These are phyloP conservation scores for Allium fistulosum DNA, from an alignment of 106 monocot species.

Conservation along the genomic window DNA sequence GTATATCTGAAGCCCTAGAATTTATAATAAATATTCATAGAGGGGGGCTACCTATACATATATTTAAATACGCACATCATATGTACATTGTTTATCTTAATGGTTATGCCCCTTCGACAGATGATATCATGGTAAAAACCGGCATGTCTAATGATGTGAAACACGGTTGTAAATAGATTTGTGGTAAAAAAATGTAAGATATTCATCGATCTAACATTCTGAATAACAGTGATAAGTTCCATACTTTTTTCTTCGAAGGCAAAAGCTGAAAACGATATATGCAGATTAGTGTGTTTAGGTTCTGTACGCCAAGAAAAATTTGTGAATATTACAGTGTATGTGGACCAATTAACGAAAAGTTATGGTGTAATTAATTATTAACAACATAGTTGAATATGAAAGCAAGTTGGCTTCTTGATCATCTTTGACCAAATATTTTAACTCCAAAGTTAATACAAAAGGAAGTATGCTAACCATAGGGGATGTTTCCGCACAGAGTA, in stretches of 20 bases:
- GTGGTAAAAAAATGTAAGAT: background rate
- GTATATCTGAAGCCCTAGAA: slow-evolving; percentile 1
- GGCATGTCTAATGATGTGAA: background rate
- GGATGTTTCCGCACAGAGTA: too few species aligned
- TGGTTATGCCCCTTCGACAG: background rate
- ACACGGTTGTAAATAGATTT: background rate
- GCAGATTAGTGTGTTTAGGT: too few species aligned
- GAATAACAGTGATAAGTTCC: background rate
- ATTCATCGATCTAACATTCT: too few species aligned
- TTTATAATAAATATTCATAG: too few species aligned
- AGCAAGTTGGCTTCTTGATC: slow-evolving; percentile 1
- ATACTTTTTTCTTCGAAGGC: background rate
- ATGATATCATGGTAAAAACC: background rate
- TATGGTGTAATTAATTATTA: background rate
- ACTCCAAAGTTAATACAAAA: too few species aligned
- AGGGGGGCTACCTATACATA: too few species aligned
- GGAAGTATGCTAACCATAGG: too few species aligned
- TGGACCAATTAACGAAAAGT: background rate
- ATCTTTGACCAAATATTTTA: too few species aligned
- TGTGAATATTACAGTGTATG: background rate
- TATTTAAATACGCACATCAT: too few species aligned
- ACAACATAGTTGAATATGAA: background rate
- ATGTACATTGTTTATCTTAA: background rate
- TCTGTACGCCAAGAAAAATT: too few species aligned
- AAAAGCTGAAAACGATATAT: too few species aligned